Conservation (phyloP, 192 early-diverging fungal species). For the Glomus cerebriforme region DNA sequence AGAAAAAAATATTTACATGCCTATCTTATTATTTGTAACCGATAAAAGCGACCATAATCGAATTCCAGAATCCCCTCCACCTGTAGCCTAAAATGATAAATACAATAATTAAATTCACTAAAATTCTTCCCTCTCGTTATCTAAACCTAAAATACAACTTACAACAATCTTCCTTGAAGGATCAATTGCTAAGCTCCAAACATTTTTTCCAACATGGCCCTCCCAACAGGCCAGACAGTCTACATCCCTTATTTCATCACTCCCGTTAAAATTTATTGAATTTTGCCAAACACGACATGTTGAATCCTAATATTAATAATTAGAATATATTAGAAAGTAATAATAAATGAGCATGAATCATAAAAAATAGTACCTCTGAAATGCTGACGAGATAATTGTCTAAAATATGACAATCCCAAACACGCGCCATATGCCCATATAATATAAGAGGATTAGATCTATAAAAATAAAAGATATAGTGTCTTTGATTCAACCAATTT, state of each 20-base stretch:
- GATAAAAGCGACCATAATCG: constrained; percentile 68
- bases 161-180: constrained; percentile 50
- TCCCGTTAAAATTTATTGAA: constrained; percentile 35
- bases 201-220: constrained; percentile 78
- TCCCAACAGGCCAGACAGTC: constrained; percentile 74
- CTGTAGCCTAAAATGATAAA: constrained; percentile 54
- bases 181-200: constrained; percentile 77
- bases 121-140: background rate
- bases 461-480: background rate
- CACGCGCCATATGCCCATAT: constrained; percentile 76
- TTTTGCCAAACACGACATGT: constrained; percentile 81
- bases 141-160: constrained; percentile 17
- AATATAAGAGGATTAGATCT: constrained; percentile 37
- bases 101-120: background rate
- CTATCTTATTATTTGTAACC: constrained; percentile 54
- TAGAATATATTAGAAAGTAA: background rate
- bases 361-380: constrained; percentile 52
- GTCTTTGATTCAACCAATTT: constrained; percentile 18
- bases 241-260: constrained; percentile 37
- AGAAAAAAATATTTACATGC: constrained; percentile 30
- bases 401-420: constrained; percentile 77
- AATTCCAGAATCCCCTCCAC: constrained; percentile 81
- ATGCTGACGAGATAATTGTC: constrained; percentile 63
- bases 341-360: background rate
- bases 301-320: constrained; percentile 50